Conservation (phyloP, 2,329 filamentous ascomycete species). For the Microsporum canis region DNA sequence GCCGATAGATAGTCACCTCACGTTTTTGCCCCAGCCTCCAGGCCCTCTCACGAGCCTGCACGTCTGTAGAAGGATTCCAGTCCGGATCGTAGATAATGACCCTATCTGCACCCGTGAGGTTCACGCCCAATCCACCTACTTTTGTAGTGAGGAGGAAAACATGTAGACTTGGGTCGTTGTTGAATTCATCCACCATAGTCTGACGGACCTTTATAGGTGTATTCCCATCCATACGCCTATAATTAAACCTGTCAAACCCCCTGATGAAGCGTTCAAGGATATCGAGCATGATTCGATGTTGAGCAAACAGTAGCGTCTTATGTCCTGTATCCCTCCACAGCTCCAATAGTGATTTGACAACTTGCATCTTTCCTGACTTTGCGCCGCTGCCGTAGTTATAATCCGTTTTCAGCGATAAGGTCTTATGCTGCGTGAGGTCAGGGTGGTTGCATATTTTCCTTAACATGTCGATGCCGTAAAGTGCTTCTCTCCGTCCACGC, state of each 20-base stretch:
- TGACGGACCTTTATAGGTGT: conserved; percentile 86
- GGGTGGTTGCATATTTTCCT: conserved; percentile 98
- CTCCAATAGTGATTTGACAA: conserved; percentile 74
- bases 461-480: conserved; percentile 83
- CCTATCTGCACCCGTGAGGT: conserved; percentile 84
- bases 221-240: conserved; percentile 84
- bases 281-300: conserved; percentile 89
- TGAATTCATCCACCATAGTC: conserved; percentile 83
- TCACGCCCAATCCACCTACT: conserved; percentile 86
- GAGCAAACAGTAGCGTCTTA: conserved; percentile 85
- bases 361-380: conserved; percentile 91
- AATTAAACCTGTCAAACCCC: conserved; percentile 57
- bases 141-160: conserved; percentile 92
- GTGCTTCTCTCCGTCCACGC: conserved; percentile 59
- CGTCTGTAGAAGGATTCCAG: conserved; percentile 95
- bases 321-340: conserved; percentile 89
- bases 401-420: conserved; percentile 45
- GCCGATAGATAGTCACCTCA: conserved; percentile 87
- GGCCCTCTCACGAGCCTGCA: conserved; percentile 87
- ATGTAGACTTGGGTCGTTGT: conserved; percentile 64
- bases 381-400: conserved; percentile 67
- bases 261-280: conserved; percentile 76
- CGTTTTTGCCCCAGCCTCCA: conserved; percentile 93
- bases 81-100: conserved; percentile 98
- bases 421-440: conserved; percentile 64